Base-by-base conservation (phyloP, 768 basidiomycete species). In the Tephrocybe sp. region DNA sequence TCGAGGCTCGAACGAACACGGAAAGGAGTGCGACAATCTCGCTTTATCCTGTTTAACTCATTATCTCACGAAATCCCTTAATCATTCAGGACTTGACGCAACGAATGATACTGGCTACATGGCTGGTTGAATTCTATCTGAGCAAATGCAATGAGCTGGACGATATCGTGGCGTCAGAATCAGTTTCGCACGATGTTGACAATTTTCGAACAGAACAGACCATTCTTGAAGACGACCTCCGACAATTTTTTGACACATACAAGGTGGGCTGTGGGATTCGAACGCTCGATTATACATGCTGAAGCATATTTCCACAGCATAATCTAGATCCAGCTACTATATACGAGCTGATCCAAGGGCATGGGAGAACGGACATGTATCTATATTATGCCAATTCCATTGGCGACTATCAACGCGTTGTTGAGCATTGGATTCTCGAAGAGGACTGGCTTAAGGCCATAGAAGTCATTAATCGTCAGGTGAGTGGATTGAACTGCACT, bases 51-150 rank as follows among this genome's bases (percentile, higher is more conserved):
- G 11, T 31, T 45, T n/a, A 54, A 25, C 33, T 15, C 45, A 22
- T 11, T 47, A 24, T n/a, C 19, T 45, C n/a, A n/a, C n/a, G n/a
- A n/a, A n/a, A n/a, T n/a, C n/a, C n/a, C n/a, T n/a, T n/a, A n/a
- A n/a, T 41, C 21, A 25, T 21, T 11, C 49, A 97, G 94, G 93
- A 97, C 59, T 57, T 88, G 31, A 94, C 92, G 0, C 94, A 97
- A 64, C 80, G 97, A 33, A 94, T 94, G 87, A 93, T 98, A 84
- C 72, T 99, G 16, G 94, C 97, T 15, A 97, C 94, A 0, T 99
- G 97, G 97, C 82, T 99, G 11, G 87, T 97, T 24, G 97, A 99
- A 66, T 92, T 98, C 56, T 97, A 94, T 63, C 81, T 99, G 13
- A 89, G 89, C 68, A 98, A 97, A 72, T 93, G 91, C 65, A 95